Percentiles rank a stretch among this genome's conserved stretches.
Conservation (phyloP, 1,284 basidiomycete genomes). For the Cystobasidiaceae sp. region DNA sequence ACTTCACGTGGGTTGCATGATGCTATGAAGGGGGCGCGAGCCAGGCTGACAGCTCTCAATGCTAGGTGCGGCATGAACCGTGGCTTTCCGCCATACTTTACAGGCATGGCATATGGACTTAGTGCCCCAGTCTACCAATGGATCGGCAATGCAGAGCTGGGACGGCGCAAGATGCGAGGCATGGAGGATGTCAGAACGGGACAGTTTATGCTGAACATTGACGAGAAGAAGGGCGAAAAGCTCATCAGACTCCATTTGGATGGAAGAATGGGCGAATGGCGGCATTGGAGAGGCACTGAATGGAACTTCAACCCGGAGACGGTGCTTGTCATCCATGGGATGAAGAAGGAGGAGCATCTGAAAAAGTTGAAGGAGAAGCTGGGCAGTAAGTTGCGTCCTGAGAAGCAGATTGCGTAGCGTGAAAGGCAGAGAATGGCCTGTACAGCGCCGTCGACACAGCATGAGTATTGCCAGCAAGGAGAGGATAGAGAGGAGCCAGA, state of each 20-base stretch:
- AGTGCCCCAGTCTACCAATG: slow-evolving; percentile 25
- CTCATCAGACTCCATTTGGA: slow-evolving; percentile 18
- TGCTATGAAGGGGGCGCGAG: background rate
- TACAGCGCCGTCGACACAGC: too few species aligned
- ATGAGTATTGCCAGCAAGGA: too few species aligned
- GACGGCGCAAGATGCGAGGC: background rate
- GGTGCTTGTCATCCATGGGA: slow-evolving; percentile 15
- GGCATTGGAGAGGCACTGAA: background rate
- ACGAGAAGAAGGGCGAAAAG: background rate
- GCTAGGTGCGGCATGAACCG: slow-evolving; percentile 17
- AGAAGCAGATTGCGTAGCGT: background rate
- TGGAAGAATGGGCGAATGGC: slow-evolving; percentile 11
- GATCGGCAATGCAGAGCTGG: slow-evolving; percentile 17
- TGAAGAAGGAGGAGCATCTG: slow-evolving; percentile 10
- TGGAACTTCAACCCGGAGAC: slow-evolving; percentile 15
- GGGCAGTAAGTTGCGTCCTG: background rate
- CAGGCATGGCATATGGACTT: slow-evolving; percentile 25
- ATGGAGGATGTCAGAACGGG: slow-evolving; percentile 24
- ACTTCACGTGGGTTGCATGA: background rate
- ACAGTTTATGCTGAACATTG: slow-evolving; percentile 3
- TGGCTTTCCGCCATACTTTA: slow-evolving; percentile 18
- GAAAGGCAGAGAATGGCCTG: too few species aligned
- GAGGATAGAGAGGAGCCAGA: too few species aligned
- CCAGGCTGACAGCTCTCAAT: background rate
- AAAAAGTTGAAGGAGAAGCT: background rate